Base-by-base conservation (phyloP, 768 basidiomycete genomes). In the Lactarius tabidus region DNA sequence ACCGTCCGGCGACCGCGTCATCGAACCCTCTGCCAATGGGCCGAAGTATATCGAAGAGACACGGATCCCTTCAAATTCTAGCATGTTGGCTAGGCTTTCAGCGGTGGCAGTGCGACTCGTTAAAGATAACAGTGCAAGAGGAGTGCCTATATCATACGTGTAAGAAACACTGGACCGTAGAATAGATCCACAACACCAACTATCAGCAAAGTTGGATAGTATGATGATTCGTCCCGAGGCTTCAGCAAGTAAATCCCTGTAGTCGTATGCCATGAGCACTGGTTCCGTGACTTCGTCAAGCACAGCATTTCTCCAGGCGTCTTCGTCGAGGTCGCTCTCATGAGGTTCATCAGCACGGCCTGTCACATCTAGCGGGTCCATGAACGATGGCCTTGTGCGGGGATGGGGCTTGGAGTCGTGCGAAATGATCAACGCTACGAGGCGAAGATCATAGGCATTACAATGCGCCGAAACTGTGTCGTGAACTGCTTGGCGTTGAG, bases 391-490 rank as follows among this genome's bases (percentile, higher is more conserved):
- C 17, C 28, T 57, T 29, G 64, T 63, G 57, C 58, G 57, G 26
- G 28, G 61, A 41, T 36, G 53, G 28, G 38, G 36, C 18, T 55
- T 62, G 55, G 59, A 51, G 53, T 57, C 56, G 26, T 71, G 70
- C 6, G 72, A 67, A 55, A 75, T 69, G 59, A 76, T 69, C 59
- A 75, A 65, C 39, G 74, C 72, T 26, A 71, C 71, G 18, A 76
- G 73, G 26, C 71, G 71, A 29, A 75, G 70, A 35, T 65, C 62
- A 65, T 74, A 72, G 20, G 71, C 65, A 31, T 43, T 57, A 63
- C 75, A 76, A 60, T 74, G 75, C 1, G 75, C 74, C 28, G 65
- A 67, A 57, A 75, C 66, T 0, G 74, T 76, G 60, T 75, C 74
- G 65, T 69, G 68, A 36, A 73, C 75, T 28, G 69, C 71, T 54